Base-by-base conservation (phyloP, 176 grass and related monocot genomes). In the Secale cereale region DNA sequence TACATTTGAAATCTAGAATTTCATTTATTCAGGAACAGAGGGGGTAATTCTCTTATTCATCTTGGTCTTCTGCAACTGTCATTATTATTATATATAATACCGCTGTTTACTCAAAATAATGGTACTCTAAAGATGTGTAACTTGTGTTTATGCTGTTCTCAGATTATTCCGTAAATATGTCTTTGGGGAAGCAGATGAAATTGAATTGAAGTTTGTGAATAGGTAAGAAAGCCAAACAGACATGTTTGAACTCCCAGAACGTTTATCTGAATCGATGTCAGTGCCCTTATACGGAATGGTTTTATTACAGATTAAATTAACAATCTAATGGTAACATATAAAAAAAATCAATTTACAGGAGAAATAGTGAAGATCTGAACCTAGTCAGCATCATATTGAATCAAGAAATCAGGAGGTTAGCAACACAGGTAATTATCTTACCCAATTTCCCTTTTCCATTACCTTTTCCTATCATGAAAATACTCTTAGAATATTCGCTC, bases 161-260 rank as follows among this genome's bases (percentile, higher is more conserved):
- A 99, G 97, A 76, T 88, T 99, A 71, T 99, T 96, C 64, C 88
- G 97, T 22, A 96, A 99, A 81, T 96, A 96, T 86, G 32, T 96
- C 73, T 99, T 99, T 92, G 97, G 97, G 32, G 94, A 94, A 88
- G 97, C 97, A 77, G 97, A 99, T 86, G 97, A 99, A 87, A 89
- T 99, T 77, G 97, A 99, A 86, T 83, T 99, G 77, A 99, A 99
- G 88, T 99, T 99, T 82, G 97, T 99, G 68, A 96, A 92, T 86
- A 96, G 94, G 97, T 99, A 86, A 82, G 81, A 31, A 64, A 73
- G 59, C 57, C 65, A 11, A 72, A 35, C 3, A 7, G 29, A 41
- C 70, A 82, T 72, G 12, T 77, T 45, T 56, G 36, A 84, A 31
- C 79, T 74, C 27, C n/a, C 7, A 6, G 26, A 75, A 25, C 36